Conservation (phyloP, 306 rosid species). For the Corylus americana region DNA sequence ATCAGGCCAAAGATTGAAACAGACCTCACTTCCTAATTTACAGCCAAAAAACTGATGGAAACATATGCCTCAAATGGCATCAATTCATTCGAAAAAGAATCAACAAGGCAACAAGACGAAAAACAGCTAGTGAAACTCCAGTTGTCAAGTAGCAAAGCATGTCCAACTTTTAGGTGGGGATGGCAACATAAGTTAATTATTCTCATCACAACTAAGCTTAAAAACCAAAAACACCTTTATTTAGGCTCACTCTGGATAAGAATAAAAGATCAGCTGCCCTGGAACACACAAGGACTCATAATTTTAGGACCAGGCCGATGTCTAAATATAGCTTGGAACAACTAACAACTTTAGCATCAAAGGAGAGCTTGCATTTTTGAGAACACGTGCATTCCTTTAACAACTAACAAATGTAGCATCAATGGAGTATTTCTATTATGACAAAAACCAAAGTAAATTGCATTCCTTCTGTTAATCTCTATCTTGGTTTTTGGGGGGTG, state of each 20-base stretch:
- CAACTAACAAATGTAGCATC: background rate
- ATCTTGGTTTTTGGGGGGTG: background rate
- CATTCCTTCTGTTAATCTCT: background rate
- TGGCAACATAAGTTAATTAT: background rate
- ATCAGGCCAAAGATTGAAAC: background rate
- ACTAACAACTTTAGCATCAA: background rate
- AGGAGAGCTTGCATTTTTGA: no score
- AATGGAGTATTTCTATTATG: background rate
- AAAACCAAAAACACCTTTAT: background rate
- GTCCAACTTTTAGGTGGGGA: background rate
- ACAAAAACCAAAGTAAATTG: background rate
- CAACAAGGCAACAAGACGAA: constrained; percentile 10
- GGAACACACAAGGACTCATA: background rate
- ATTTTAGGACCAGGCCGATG: background rate
- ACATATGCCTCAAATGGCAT: background rate
- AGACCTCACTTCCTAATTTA: background rate
- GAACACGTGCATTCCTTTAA: background rate
- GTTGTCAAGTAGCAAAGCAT: constrained; percentile 6
- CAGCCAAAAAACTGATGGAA: background rate
- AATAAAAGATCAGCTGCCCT: background rate
- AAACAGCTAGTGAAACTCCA: background rate
- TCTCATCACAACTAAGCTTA: background rate
- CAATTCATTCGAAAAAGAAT: background rate
- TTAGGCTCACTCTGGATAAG: background rate
- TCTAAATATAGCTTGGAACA: constrained; percentile 8